These are phyloP conservation scores for Fusarium sp. DNA, from an alignment of 2,329 filamentous ascomycete species.

Conservation along the genomic window DNA sequence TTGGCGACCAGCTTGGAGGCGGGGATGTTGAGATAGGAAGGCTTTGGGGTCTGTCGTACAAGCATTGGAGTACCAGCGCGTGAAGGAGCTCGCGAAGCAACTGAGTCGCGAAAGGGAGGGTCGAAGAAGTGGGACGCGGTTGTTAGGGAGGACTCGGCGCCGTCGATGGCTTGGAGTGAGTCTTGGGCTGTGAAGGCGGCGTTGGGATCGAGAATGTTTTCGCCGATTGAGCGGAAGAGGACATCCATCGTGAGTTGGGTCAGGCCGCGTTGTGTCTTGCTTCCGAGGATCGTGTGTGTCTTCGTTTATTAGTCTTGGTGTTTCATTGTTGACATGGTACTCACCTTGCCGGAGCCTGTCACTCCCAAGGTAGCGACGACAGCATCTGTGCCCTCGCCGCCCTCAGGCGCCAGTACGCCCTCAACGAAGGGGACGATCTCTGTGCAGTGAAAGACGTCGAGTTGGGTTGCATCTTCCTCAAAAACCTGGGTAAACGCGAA, in stretches of 20 bases:
- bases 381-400: slow-evolving; percentile 85
- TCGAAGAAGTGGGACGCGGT: slow-evolving; percentile 82
- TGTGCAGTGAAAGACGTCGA: slow-evolving; percentile 86
- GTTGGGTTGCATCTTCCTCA: slow-evolving; percentile 83
- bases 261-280: slow-evolving; percentile 83
- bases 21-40: slow-evolving; percentile 44
- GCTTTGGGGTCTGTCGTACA: slow-evolving; percentile 60
- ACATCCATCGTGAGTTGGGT: slow-evolving; percentile 93
- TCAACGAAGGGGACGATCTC: slow-evolving; percentile 79
- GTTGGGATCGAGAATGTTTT: slow-evolving; percentile 72
- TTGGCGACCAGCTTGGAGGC: slow-evolving; percentile 24
- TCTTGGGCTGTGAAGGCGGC: slow-evolving; percentile 71
- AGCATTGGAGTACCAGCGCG: slow-evolving; percentile 75
- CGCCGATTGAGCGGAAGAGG: slow-evolving; percentile 82
- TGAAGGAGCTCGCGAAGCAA: slow-evolving; percentile 67
- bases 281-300: slow-evolving; percentile 96
- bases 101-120: slow-evolving; percentile 73
- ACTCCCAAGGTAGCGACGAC: slow-evolving; percentile 91
- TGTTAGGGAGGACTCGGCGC: slow-evolving; percentile 81
- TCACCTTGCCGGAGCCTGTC: slow-evolving; percentile 94
- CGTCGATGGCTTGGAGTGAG: slow-evolving; percentile 79
- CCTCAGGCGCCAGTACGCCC: slow-evolving; percentile 77
- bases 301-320: slow-evolving; percentile 48
- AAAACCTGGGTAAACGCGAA: slow-evolving; percentile 96
- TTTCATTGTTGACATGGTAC: slow-evolving; percentile 23